These are phyloP conservation scores for Citrus sp. DNA, from an alignment of 345 rosid genomes.

Conservation along the genomic window DNA sequence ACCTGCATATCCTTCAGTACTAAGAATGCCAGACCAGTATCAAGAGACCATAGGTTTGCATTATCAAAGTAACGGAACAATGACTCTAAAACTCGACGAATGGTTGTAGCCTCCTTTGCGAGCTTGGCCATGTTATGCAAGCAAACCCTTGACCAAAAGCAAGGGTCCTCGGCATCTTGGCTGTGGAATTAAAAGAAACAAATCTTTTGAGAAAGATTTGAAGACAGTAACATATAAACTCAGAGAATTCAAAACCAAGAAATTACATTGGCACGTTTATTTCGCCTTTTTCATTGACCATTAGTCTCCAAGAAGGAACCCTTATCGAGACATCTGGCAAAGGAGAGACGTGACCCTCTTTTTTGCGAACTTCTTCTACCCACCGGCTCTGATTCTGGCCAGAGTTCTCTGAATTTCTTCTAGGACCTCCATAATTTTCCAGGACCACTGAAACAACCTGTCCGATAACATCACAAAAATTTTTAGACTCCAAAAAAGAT, in stretches of 20 bases:
- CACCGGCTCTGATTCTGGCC: constrained; percentile 41
- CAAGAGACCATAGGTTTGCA: constrained; percentile 70
- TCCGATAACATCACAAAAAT: neutral
- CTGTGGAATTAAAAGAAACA: constrained; percentile 35
- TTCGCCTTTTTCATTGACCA: constrained; percentile 83
- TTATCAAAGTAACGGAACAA: constrained; percentile 83
- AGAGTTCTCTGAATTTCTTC: constrained; percentile 40
- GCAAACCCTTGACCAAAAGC: constrained; percentile 96
- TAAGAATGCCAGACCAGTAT: constrained; percentile 68
- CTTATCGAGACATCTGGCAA: constrained; percentile 36
- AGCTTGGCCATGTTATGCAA: constrained; percentile 90
- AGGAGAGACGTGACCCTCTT: constrained; percentile 57
- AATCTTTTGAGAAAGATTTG: constrained; percentile 13
- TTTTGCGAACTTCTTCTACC: constrained; percentile 75
- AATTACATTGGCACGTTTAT: constrained; percentile 61
- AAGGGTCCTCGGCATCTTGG: constrained; percentile 70
- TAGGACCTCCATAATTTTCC: constrained; percentile 63
- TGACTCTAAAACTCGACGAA: constrained; percentile 84
- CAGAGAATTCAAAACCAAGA: constrained; percentile 19
- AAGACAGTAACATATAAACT: constrained; percentile 1
- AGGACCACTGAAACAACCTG: constrained; percentile 88
- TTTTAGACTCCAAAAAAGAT: neutral
- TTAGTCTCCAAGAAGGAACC: constrained; percentile 70
- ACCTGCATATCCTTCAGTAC: constrained; percentile 87
- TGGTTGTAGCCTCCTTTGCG: constrained; percentile 89